phyloP scores from a whole-genome alignment of 192 early-diverging fungal genomes.

The Umbelopsis sp. region DNA sequence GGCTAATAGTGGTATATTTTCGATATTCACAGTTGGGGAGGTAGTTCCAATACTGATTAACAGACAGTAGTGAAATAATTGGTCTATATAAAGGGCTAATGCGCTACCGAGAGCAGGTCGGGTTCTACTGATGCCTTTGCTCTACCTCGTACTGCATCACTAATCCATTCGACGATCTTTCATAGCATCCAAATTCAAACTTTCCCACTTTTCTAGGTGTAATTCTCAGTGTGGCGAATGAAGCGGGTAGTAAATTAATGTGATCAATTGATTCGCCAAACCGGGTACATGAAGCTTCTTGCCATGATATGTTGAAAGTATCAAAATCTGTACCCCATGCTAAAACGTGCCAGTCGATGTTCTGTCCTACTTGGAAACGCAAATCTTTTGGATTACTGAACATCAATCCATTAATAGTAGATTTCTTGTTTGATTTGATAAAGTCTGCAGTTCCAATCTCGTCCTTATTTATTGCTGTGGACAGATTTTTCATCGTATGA shows the following conservation, averaged over 20 bases:
- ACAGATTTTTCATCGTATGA: conserved; percentile 18
- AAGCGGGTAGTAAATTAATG: conserved; percentile 29
- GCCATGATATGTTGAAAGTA: conserved; percentile 23
- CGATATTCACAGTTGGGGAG: no score
- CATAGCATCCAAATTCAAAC: conserved; percentile 5
- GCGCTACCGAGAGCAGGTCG: no score
- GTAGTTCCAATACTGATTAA: no score
- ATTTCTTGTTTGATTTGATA: conserved; percentile 21
- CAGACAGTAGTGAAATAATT: no score
- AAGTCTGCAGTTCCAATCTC: not conserved
- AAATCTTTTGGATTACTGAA: conserved; percentile 16
- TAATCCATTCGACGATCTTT: conserved; percentile 12
- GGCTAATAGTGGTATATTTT: no score
- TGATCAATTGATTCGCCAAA: not conserved
- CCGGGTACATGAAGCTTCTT: conserved; percentile 2
- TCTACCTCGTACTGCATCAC: conserved; percentile 16
- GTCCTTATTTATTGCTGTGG: not conserved
- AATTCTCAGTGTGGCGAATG: conserved; percentile 26
- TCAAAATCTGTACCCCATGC: conserved; percentile 34
- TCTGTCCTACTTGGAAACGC: not conserved
- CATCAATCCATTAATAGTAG: conserved; percentile 29
- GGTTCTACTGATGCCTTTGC: conserved; percentile 25
- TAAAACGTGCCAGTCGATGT: conserved; percentile 31
- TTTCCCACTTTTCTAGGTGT: not conserved
- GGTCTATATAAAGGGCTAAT: no score